Base-by-base conservation (phyloP, 208 protist genomes). In the Trypanosoma lewisi region DNA sequence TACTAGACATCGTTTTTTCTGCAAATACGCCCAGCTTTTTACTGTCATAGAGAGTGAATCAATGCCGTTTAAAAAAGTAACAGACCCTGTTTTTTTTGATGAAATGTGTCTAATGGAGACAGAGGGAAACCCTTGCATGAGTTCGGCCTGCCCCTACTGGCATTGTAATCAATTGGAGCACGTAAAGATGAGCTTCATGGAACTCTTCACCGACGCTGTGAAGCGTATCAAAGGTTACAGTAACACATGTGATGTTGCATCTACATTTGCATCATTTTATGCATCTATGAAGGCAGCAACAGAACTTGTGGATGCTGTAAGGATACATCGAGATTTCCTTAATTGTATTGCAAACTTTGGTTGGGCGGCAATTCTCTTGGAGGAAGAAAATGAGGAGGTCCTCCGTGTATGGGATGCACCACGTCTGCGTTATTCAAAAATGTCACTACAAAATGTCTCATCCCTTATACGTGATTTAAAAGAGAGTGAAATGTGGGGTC, bases 61-160 rank as follows among this genome's bases (percentile, higher is more conserved):
- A 31, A 28, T 36, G 27, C 1, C 31, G 16, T 3, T 6, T 7
- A 25, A 47, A 23, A 27, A 44, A 42, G 64, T 80, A 78, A 37
- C 48, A 39, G 59, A 51, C 49, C 11, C 80, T 4, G 61, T 76
- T 19, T 75, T 87, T 25, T 82, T 84, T 51, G 76, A 87, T 44
- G 78, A 87, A 68, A 78, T 79, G n/a, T 94, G 87, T 44, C 50
- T 89, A 19, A 64, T 91, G 71, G 83, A 76, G 56, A 47, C 52
- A n/a, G 58, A 54, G 1, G 36, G 41, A 6, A 50, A 48, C 21
- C 60, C 50, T 21, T 91, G 85, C 59, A 53, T 47, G 19, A 87
- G 75, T 54, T 47, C 67, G 0, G 68, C 56, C 9, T 92, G 85
- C 42, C 65, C 70, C 17, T 92, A 87, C 57, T 87, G 76, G 82